A percentile compares a stretch with the other conserved stretches of the same genome.
These are phyloP conservation scores for Lentinula sp. DNA, from an alignment of 768 basidiomycete species.

Conservation along the genomic window DNA sequence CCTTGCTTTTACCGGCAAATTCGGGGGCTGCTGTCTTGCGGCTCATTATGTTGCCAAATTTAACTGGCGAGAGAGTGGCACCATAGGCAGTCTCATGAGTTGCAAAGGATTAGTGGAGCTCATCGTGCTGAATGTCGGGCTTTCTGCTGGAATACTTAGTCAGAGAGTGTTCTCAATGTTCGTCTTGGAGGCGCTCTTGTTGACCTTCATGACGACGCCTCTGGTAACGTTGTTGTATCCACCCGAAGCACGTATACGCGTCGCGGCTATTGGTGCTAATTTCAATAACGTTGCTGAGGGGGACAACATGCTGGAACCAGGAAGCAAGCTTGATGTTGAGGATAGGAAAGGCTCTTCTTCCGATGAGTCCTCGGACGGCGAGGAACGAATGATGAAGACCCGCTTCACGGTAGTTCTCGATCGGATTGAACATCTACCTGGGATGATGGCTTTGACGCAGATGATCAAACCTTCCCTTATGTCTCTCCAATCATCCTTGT, in stretches of 20 bases:
- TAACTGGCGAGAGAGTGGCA: constrained; percentile 70
- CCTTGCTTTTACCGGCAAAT: constrained; percentile 85
- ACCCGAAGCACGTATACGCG: constrained; percentile 47
- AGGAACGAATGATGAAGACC: constrained; percentile 14
- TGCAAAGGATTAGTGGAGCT: constrained; percentile 94
- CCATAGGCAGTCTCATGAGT: constrained; percentile 91
- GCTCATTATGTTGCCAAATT: constrained; percentile 67
- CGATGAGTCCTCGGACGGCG: background rate
- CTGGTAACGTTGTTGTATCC: constrained; percentile 66
- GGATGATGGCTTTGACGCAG: constrained; percentile 86
- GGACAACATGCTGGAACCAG: constrained; percentile 16
- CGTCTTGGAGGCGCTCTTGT: constrained; percentile 73
- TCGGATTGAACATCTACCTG: constrained; percentile 82
- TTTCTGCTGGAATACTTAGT: constrained; percentile 73
- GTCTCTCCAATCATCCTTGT: background rate
- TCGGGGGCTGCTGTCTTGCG: constrained; percentile 74
- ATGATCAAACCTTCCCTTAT: constrained; percentile 50
- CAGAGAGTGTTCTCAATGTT: constrained; percentile 91
- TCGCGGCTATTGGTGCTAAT: constrained; percentile 37
- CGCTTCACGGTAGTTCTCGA: constrained; percentile 85
- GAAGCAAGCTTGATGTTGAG: background rate
- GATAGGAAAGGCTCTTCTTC: background rate
- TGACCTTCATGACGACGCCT: constrained; percentile 87
- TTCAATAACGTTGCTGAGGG: constrained; percentile 40
- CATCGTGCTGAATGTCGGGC: constrained; percentile 93